Evolutionary conservation across 2,329 filamentous ascomycete species (phyloP), one percentile per base, ranked within the genome.

Genomic region (Diaporthe citri): DNA sequence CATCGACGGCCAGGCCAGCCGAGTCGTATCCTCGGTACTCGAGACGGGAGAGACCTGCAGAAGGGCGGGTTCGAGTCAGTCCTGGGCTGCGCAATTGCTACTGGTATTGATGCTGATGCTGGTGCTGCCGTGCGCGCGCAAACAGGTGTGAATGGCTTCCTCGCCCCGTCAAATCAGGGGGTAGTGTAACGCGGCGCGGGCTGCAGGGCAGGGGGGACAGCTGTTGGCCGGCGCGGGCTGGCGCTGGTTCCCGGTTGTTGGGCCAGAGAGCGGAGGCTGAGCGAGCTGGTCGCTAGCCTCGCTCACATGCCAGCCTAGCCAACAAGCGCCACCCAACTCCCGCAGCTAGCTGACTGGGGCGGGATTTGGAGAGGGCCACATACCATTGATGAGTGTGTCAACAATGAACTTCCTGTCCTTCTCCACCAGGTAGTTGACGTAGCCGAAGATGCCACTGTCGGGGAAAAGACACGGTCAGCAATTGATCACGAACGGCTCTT

Each of bases 1-100:
- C 97, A 84, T 99, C 97, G 81, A 99, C 88, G 79, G 96, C 96
- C 78, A 99, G 90, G 88, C 97, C 97, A 77, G 97, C 96, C 78
- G 97, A 98, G 86, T 99, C 97, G 86, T 99, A 99, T 80, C 97
- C 97, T 86, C 97, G 94, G 89, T 99, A 99, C 88, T 99, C 97
- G 81, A 99, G 94, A 84, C 97, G 94, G 76, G 95, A 94, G 76
- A 98, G 94, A 83, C 96, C 96, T 98, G 83, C 52, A 77, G 75
- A 66, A 71, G 6, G 25, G 46, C 36, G 36, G 31, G 67, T 73
- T 72, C 69, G 75, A 76, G 74, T 76, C 75, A 69, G 72, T 85
- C 79, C 84, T 82, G 79, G 70, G 28, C 39, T 56, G 43, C 43
- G 15, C 43, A 48, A 41, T 36, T 52, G n/a, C 8, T 41, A 7